Evolutionary conservation across 148 eudicot genomes (phyloP), one percentile per base, ranked within the genome.

Genomic region (Rhododendron kiyosumense): DNA sequence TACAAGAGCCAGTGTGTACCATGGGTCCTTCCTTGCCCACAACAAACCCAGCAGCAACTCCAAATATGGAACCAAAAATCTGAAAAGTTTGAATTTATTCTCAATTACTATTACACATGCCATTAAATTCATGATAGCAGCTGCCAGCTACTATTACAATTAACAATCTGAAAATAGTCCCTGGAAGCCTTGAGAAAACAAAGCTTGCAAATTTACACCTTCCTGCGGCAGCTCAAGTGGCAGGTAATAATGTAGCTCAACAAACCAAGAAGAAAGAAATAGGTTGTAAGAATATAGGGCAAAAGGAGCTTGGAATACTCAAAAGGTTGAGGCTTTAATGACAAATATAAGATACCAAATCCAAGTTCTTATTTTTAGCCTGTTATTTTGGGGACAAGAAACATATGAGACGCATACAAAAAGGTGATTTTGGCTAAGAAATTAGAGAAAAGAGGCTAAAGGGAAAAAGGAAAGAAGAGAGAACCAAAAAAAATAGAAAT

Each of bases 1-100:
- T 90, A 86, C 98, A 95, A 11, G 98, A 90, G 81, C 98, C 98
- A 79, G 98, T 95, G 87, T 95, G 98, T 24, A 95, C 98, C 96
- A 95, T 93, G 5, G 98, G 98, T 65, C 98, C 98, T 86, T 95
- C 96, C 86, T 95, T 95, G 20, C 98, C 98, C 59, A 93, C 95
- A 65, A 94, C 95, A 90, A 95, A 94, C 86, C 98, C 98, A 83
- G 92, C 96, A 76, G 98, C 87, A 83, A 93, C 96, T 51, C 96
- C 96, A 78, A 94, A 88, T 57, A 94, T 87, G 28, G 98, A 95
- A 71, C 98, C 96, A 79, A 95, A 83, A 26, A 95, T 94, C 98
- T 95, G 90, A 34, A 54, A 74, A 71, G 13, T 26, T 59, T 17
- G 38, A 49, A 73, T 51, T 74, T 54, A 2, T 51, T 63, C 1